Base-by-base conservation (phyloP, 352 stramenopile species). In the Pythium phragmiticola region DNA sequence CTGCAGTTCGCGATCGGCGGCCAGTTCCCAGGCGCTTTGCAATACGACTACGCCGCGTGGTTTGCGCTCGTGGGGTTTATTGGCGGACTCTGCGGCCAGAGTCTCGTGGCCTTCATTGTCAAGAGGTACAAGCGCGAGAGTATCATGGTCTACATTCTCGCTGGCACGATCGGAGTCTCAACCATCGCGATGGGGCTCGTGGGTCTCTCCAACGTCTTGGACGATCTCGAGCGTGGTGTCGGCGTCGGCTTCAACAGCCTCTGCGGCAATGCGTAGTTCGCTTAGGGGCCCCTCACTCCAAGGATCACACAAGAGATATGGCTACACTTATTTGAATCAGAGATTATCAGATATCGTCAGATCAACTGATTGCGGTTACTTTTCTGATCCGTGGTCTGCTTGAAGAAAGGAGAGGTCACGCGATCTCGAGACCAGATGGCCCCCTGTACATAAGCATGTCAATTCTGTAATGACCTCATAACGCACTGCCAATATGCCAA, bases 31-130 rank as follows among this genome's bases (percentile, higher is more conserved):
- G 84, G 84, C 17, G 61, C 73, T n/a, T 65, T 70, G 16, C 86
- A 92, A 77, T 91, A 85, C 68, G 93, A 98, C 70, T 99, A 99
- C 73, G 95, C 84, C 16, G 41, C 74, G 11, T 88, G 94, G 68
- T 96, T 98, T 61, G 84, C 94, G 26, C 70, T 90, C n/a, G 78
- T 98, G 28, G 95, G 95, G 36, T 97, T 98, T 57, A 57, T 95
- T 12, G 89, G 86, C 19, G 86, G 83, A 6, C 66, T 90, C 14
- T 82, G 73, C 46, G 86, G 86, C 21, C 84, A 92, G 66, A 79
- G 84, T 17, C 71, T 88, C 48, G 85, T 98, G 46, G 87, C 80
- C 4, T 92, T 91, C 57, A 60, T 98, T 13, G 82, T 99, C 46
- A 85, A 92, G 63, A 96, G 96, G 67, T 97, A 88, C 59, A 88